Conservation (phyloP, 2,329 filamentous ascomycete species). For the Calonectria multiphialidica region DNA sequence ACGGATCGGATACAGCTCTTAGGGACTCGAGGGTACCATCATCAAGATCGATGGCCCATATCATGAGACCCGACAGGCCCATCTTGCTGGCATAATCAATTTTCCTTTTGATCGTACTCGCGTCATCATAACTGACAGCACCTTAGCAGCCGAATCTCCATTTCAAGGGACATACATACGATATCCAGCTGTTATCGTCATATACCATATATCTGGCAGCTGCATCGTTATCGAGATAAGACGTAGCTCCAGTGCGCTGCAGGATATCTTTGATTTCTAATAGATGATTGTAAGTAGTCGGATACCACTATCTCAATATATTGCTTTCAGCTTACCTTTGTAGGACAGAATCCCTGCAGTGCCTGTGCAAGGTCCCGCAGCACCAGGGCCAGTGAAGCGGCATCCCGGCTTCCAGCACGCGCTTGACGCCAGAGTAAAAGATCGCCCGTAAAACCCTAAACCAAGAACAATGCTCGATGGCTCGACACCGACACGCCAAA, state of each 20-base stretch:
- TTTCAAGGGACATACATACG: not conserved
- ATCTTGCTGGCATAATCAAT: slow-evolving; percentile 3
- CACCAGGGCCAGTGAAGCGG: not conserved
- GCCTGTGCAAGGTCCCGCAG: not conserved
- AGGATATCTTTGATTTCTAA: not conserved
- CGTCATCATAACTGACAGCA: not conserved
- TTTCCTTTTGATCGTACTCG: not conserved
- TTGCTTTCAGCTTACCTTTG: not conserved
- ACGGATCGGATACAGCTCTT: not conserved
- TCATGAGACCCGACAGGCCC: not conserved
- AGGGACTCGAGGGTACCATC: not conserved
- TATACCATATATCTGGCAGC: not conserved
- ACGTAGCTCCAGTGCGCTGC: not conserved
- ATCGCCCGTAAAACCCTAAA: not conserved
- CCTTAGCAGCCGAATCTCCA: too few species aligned
- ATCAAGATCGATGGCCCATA: not conserved
- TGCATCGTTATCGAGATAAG: not conserved
- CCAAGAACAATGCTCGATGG: not conserved
- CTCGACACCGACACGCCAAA: not conserved
- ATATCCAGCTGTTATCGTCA: not conserved
- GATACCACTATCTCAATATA: too few species aligned
- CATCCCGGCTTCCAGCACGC: not conserved
- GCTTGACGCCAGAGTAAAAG: not conserved
- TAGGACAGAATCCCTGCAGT: not conserved
- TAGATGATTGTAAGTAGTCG: too few species aligned